These are phyloP conservation scores for Colletotrichum sp. DNA, from an alignment of 2,329 filamentous ascomycete species.

Conservation along the genomic window DNA sequence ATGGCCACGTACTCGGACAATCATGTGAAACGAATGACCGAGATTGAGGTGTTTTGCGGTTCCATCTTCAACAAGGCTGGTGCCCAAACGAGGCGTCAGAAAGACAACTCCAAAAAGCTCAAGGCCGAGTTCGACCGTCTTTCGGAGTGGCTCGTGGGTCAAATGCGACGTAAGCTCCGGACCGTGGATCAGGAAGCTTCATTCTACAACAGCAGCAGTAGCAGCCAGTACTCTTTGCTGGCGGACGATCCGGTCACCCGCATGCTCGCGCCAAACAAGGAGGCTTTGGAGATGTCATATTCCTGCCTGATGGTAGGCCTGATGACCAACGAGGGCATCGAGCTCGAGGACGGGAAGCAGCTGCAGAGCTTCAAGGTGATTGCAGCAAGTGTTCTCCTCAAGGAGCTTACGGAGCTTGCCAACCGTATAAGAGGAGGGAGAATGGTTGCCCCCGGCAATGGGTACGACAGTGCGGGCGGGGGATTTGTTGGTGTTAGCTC, in stretches of 20 bases:
- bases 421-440: neutral
- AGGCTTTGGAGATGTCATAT: slow-evolving; percentile 36
- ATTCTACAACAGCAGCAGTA: neutral
- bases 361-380: slow-evolving; percentile 41
- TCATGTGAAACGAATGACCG: slow-evolving; percentile 45
- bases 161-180: slow-evolving; percentile 30
- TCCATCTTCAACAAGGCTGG: slow-evolving; percentile 58
- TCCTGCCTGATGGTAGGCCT: slow-evolving; percentile 35
- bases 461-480: neutral
- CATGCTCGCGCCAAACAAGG: slow-evolving; percentile 11
- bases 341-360: slow-evolving; percentile 14
- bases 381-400: slow-evolving; percentile 38
- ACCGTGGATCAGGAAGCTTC: neutral
- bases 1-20: slow-evolving; percentile 51
- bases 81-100: slow-evolving; percentile 52
- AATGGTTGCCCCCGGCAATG: neutral
- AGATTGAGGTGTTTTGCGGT: slow-evolving; percentile 60
- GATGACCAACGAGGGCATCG: slow-evolving; percentile 6
- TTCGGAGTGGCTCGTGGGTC: slow-evolving; percentile 41
- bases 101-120: slow-evolving; percentile 55
- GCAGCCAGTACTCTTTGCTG: neutral
- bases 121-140: slow-evolving; percentile 56
- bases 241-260: slow-evolving; percentile 1
- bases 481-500: slow-evolving; percentile 8
- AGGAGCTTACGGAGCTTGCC: slow-evolving; percentile 25